phyloP scores from a whole-genome alignment of 2,329 filamentous ascomycete species.

The Verruconis gallopava region DNA sequence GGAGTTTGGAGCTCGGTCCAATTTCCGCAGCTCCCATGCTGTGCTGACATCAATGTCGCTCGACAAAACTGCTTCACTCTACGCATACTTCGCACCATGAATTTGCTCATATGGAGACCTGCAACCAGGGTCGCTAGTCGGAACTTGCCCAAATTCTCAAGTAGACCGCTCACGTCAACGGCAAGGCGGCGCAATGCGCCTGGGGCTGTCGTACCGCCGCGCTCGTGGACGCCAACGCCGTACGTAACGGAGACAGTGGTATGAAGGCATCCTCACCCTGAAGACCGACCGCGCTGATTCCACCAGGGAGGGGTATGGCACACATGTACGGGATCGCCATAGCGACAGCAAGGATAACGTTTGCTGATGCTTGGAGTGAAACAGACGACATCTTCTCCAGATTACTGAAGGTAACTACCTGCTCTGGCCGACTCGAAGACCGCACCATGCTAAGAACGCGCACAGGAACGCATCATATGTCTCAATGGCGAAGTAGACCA shows the following conservation, averaged over 20 bases:
- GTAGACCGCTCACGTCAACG: neutral
- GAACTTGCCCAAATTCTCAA: neutral
- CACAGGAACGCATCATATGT: constrained; percentile 80
- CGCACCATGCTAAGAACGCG: too few relatives aligned
- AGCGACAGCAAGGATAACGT: too few relatives aligned
- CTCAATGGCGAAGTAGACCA: constrained; percentile 88
- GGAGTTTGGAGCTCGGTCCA: too few relatives aligned
- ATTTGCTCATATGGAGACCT: neutral
- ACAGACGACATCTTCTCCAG: constrained; percentile 33
- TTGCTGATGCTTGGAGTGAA: neutral
- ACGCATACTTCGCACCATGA: too few relatives aligned
- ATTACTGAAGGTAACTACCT: constrained; percentile 25
- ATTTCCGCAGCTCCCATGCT: too few relatives aligned
- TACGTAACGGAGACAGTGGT: constrained; percentile 39
- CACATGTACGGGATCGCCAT: constrained; percentile 30
- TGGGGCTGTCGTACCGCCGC: constrained; percentile 15
- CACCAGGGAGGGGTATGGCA: constrained; percentile 36
- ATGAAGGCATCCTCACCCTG: constrained; percentile 10
- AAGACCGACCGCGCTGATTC: constrained; percentile 19
- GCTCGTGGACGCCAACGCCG: constrained; percentile 33
- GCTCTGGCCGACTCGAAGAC: too few relatives aligned
- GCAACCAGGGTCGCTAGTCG: neutral
- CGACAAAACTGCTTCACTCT: too few relatives aligned
- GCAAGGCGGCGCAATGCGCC: neutral
- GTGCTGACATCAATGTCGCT: too few relatives aligned